Percentiles rank a stretch among this genome's conserved stretches.
Evolutionary conservation across 169 alveolate species (phyloP).

Genomic region (Plasmodium coatneyi): DNA sequence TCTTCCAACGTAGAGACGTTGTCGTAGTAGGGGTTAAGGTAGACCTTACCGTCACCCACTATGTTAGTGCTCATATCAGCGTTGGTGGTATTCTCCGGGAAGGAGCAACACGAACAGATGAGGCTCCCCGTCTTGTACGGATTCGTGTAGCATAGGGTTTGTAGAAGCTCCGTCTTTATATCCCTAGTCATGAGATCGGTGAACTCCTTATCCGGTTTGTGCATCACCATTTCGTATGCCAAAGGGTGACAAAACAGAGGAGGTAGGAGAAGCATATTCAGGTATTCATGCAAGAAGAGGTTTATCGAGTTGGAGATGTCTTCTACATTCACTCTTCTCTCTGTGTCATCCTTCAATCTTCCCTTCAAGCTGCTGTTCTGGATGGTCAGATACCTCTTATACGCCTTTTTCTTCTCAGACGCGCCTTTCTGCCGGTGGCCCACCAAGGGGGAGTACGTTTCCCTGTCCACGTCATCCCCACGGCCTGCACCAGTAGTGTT

Average conservation of each 20-base stretch:
- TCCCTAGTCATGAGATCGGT: conserved; percentile 64
- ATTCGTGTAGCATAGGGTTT: conserved; percentile 41
- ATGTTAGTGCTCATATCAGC: conserved; percentile 13
- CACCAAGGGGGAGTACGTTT: background rate
- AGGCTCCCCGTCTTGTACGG: conserved; percentile 63
- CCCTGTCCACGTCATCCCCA: background rate
- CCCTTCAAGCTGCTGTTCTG: conserved; percentile 7
- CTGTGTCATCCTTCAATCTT: background rate
- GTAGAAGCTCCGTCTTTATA: conserved; percentile 39
- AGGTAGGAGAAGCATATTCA: conserved; percentile 33
- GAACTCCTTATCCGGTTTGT: conserved; percentile 57
- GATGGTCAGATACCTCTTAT: conserved; percentile 39
- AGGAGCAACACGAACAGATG: conserved; percentile 59
- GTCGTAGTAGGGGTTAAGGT: conserved; percentile 49
- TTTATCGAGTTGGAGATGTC: conserved; percentile 19
- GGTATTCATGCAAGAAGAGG: conserved; percentile 31
- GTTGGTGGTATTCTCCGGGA: background rate
- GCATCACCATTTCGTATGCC: conserved; percentile 32
- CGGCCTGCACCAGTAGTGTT: background rate
- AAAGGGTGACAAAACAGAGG: conserved; percentile 48
- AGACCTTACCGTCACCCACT: conserved; percentile 14
- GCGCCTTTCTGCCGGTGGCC: background rate
- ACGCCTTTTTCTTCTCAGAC: conserved; percentile 4
- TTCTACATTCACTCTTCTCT: background rate
- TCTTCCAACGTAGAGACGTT: conserved; percentile 43